Conservation (phyloP, 1,139 yeast species). For the Blastobotrys capitulatus region DNA sequence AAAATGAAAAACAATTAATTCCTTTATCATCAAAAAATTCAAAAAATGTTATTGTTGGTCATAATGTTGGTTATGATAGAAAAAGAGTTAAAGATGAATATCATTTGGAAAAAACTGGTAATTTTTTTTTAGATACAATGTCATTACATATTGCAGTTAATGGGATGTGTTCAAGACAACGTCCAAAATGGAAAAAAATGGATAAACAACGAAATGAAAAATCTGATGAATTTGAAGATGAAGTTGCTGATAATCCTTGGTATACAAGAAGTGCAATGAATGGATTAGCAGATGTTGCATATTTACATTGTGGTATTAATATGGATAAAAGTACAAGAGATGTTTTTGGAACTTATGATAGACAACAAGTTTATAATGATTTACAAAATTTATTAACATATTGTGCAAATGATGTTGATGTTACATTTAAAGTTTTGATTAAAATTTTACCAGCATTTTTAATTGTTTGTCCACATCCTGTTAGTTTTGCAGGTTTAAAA, state of each 20-base stretch:
- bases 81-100: constrained; percentile 85
- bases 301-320: constrained; percentile 68
- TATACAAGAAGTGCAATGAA: constrained; percentile 60
- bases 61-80: constrained; percentile 86
- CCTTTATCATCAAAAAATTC: constrained; percentile 48
- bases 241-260: constrained; percentile 26
- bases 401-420: constrained; percentile 80
- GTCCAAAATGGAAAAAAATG: constrained; percentile 69
- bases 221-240: constrained; percentile 19
- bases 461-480: constrained; percentile 82
- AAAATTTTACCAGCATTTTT: constrained; percentile 67
- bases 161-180: constrained; percentile 90
- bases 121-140: constrained; percentile 86
- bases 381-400: constrained; percentile 63
- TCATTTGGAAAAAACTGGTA: constrained; percentile 55
- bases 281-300: constrained; percentile 75
- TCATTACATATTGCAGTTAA: constrained; percentile 85
- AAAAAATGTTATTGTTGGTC: constrained; percentile 62
- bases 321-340: constrained; percentile 66
- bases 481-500: constrained; percentile 82
- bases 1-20: constrained; percentile 54
- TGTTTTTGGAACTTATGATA: constrained; percentile 51
- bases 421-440: constrained; percentile 65
- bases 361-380: constrained; percentile 48
- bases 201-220: constrained; percentile 22